A percentile compares a stretch with the other conserved stretches of the same genome.
Conservation (phyloP, 2,329 filamentous ascomycete genomes). For the Cladosporium sp. region DNA sequence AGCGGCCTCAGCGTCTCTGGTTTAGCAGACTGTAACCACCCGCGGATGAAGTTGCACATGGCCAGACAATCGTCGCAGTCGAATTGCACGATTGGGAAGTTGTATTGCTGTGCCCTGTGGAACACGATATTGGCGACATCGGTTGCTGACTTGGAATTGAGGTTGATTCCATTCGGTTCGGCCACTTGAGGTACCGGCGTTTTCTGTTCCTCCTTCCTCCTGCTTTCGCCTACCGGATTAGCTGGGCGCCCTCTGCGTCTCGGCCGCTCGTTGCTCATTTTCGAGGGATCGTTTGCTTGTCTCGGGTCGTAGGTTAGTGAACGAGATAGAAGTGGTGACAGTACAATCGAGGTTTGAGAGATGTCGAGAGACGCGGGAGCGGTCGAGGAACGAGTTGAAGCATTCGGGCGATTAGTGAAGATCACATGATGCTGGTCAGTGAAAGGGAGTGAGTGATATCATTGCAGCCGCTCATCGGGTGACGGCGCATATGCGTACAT, state of each 20-base stretch:
- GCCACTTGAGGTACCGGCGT: background rate
- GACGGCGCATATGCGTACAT: no score
- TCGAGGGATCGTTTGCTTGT: background rate
- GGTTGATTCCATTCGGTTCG: background rate
- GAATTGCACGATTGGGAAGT: constrained; percentile 19
- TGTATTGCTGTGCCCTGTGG: constrained; percentile 3
- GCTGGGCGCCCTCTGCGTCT: background rate
- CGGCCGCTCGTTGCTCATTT: background rate
- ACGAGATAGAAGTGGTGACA: background rate
- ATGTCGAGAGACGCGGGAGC: no score
- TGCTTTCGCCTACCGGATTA: background rate
- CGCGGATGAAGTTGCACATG: constrained; percentile 11
- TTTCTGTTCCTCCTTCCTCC: background rate
- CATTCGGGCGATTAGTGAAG: no score
- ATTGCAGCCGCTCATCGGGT: no score
- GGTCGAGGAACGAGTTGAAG: no score
- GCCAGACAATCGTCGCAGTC: constrained; percentile 7
- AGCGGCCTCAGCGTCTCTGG: constrained; percentile 3
- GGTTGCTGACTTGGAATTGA: constrained; percentile 4
- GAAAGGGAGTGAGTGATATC: no score
- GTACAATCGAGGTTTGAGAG: background rate
- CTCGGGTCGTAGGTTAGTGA: background rate
- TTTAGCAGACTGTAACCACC: background rate
- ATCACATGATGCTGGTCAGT: no score
- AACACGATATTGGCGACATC: constrained; percentile 3